Evolutionary conservation across 768 basidiomycete genomes (phyloP).

Genomic region (Pisolithus sp.): DNA sequence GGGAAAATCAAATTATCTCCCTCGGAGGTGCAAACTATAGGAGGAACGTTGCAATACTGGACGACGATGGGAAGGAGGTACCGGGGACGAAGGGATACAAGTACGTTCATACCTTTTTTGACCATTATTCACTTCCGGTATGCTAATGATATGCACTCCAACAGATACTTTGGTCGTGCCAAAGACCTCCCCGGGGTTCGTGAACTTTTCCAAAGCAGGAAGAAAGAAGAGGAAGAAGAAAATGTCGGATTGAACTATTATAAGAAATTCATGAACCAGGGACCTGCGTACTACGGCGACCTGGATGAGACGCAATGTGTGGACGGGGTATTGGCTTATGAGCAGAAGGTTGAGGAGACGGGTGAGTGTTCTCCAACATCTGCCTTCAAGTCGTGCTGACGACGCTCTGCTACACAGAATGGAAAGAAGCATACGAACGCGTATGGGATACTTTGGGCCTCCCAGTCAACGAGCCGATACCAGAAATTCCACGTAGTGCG

Average conservation of each 20-base stretch:
- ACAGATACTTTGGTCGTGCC: constrained; percentile 92
- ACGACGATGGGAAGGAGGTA: constrained; percentile 93
- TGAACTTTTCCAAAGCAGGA: constrained; percentile 86
- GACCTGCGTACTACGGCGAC: constrained; percentile 88
- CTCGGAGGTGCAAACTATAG: constrained; percentile 95
- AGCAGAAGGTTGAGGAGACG: constrained; percentile 64
- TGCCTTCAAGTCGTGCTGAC: background rate
- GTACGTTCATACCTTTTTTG: constrained; percentile 37
- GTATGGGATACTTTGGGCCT: constrained; percentile 50
- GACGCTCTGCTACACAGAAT: constrained; percentile 39
- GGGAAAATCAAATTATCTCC: constrained; percentile 97
- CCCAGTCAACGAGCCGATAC: constrained; percentile 44
- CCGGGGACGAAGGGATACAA: constrained; percentile 98
- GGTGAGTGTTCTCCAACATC: constrained; percentile 37
- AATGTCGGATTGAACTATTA: constrained; percentile 68
- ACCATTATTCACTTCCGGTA: background rate
- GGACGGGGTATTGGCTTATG: constrained; percentile 61
- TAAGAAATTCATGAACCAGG: constrained; percentile 85
- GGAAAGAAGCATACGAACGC: constrained; percentile 54
- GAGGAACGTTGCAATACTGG: constrained; percentile 87
- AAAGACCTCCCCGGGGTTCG: constrained; percentile 93
- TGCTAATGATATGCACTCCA: background rate
- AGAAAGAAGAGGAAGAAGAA: constrained; percentile 87
- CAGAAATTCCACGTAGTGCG: constrained; percentile 39
- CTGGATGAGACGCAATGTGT: constrained; percentile 62